These are phyloP conservation scores for Cordyceps javanica DNA, from an alignment of 2,329 filamentous ascomycete genomes.

Conservation along the genomic window DNA sequence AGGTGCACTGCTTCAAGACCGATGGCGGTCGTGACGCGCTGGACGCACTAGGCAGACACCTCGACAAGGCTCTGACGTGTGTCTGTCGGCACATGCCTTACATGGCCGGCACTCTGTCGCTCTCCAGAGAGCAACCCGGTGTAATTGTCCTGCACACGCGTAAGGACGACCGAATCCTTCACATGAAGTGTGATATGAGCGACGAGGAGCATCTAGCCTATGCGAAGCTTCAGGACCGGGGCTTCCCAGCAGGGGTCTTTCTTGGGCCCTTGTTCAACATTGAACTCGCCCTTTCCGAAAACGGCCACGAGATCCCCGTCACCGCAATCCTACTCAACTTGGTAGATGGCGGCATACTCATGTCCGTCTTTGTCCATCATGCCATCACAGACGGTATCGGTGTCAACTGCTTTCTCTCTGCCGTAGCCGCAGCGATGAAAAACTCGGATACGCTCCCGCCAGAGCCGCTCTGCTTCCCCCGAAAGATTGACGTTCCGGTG, in stretches of 20 bases:
- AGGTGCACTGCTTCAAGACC: slow-evolving; percentile 17
- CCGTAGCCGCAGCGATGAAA: slow-evolving; percentile 23
- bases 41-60: slow-evolving; percentile 3
- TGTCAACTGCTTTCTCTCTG: slow-evolving; percentile 32
- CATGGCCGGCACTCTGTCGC: slow-evolving; percentile 5
- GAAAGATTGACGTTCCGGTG: background rate
- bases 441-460: background rate
- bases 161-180: background rate
- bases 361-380: slow-evolving; percentile 37
- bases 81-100: slow-evolving; percentile 3
- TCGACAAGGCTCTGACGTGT: slow-evolving; percentile 4
- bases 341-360: slow-evolving; percentile 32
- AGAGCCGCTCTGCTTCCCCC: slow-evolving; percentile 19
- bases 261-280: slow-evolving; percentile 22
- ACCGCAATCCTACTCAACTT: slow-evolving; percentile 33
- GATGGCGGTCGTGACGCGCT: slow-evolving; percentile 2
- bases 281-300: slow-evolving; percentile 10
- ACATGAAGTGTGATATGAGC: background rate
- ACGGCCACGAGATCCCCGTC: slow-evolving; percentile 26
- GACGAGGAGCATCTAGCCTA: slow-evolving; percentile 15
- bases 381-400: slow-evolving; percentile 36
- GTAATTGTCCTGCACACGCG: background rate
- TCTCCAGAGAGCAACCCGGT: slow-evolving; percentile 1
- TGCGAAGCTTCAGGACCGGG: slow-evolving; percentile 19
- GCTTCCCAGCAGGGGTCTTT: slow-evolving; percentile 26